phyloP scores from a whole-genome alignment of 768 basidiomycete species.

The Lactarius sp. region DNA sequence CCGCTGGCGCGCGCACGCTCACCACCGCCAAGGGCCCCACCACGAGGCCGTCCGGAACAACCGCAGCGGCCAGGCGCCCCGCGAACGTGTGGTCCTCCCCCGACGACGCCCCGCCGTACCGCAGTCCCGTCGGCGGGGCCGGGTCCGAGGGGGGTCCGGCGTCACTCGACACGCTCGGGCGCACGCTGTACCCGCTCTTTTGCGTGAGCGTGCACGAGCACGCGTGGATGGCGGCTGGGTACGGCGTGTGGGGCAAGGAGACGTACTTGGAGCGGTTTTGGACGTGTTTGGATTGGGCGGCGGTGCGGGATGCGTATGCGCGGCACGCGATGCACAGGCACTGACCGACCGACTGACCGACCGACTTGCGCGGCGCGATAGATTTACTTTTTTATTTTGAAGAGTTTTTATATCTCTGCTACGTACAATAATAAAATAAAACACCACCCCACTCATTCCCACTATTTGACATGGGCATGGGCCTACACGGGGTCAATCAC shows the following conservation, averaged over 20 bases:
- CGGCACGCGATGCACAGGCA: not conserved
- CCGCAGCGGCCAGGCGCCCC: not conserved
- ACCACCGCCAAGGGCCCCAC: not conserved
- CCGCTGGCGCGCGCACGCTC: slow-evolving; percentile 16
- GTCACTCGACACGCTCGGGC: slow-evolving; percentile 37
- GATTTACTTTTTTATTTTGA: not conserved
- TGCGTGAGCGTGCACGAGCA: slow-evolving; percentile 80
- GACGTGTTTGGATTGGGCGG: slow-evolving; percentile 74
- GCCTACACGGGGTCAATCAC: too few relatives aligned
- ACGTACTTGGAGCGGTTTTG: slow-evolving; percentile 81
- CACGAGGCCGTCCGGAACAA: not conserved
- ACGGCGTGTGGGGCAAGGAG: slow-evolving; percentile 90
- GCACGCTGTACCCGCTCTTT: slow-evolving; percentile 65
- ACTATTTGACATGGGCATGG: not conserved
- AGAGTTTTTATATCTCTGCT: too few relatives aligned
- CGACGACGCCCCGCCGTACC: not conserved
- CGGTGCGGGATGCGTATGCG: slow-evolving; percentile 38
- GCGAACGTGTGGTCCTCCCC: not conserved
- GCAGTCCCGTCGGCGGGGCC: not conserved
- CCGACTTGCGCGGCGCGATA: too few relatives aligned
- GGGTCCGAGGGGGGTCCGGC: not conserved
- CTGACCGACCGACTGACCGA: not conserved
- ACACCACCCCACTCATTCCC: not conserved
- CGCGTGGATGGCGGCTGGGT: slow-evolving; percentile 79
- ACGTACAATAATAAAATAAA: not conserved